phyloP scores from a whole-genome alignment of 441 rosid genomes.

The Pelargonium exstipulatum region DNA sequence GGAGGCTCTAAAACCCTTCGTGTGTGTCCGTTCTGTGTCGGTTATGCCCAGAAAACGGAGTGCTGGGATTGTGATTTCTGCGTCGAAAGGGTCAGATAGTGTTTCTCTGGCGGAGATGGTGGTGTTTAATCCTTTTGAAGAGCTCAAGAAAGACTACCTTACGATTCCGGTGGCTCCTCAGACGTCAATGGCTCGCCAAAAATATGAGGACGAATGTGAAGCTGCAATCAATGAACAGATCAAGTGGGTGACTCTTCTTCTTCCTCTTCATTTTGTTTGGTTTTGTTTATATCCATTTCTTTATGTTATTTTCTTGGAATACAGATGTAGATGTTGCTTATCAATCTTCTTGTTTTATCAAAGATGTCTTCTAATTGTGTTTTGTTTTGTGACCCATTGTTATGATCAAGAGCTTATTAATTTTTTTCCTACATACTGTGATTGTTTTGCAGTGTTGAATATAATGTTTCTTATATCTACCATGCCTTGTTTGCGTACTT shows the following conservation, averaged over 20 bases:
- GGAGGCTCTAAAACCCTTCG: conserved; percentile 15
- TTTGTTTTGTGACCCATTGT: no score
- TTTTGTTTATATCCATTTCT: not conserved
- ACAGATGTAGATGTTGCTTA: no score
- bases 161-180: conserved; percentile 33
- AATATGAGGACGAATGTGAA: conserved; percentile 40
- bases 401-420: not conserved
- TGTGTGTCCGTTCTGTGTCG: conserved; percentile 10
- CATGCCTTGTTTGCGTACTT: conserved; percentile 87
- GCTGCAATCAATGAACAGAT: conserved; percentile 52
- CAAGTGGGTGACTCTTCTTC: conserved; percentile 33
- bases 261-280: not conserved
- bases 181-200: conserved; percentile 48
- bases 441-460: conserved; percentile 62
- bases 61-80: conserved; percentile 24
- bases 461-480: conserved; percentile 84
- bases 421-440: not conserved
- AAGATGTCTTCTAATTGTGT: no score
- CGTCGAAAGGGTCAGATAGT: conserved; percentile 10
- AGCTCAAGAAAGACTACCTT: conserved; percentile 39
- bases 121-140: conserved; percentile 49
- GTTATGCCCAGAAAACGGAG: conserved; percentile 13
- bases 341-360: no score
- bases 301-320: no score
- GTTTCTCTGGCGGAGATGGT: conserved; percentile 30